These are phyloP conservation scores for Fragilariopsis cylindrus DNA, from an alignment of 108 stramenopile genomes.

Conservation along the genomic window DNA sequence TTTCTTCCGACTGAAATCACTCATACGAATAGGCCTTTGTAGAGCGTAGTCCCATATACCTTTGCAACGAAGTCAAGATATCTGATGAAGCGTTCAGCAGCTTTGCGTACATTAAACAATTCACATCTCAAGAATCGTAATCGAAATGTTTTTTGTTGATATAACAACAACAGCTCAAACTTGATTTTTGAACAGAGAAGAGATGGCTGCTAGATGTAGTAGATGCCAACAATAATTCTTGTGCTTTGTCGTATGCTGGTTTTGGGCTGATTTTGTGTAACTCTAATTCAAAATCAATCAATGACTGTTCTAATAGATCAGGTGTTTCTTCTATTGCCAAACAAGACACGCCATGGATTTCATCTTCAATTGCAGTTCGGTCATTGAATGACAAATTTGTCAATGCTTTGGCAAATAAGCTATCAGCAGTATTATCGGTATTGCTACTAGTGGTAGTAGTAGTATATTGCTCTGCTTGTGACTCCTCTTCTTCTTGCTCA, in stretches of 20 bases:
- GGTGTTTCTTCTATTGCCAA: conserved; percentile 13
- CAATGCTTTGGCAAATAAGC: background rate
- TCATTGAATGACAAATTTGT: conserved; percentile 13
- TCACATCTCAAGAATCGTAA: conserved; percentile 30
- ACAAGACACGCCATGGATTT: conserved; percentile 12
- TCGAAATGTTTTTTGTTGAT: conserved; percentile 28
- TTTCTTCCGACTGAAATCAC: conserved; percentile 26
- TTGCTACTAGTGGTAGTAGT: too few relatives aligned
- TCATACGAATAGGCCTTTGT: conserved; percentile 16
- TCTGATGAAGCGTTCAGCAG: conserved; percentile 20
- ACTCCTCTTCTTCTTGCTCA: too few relatives aligned
- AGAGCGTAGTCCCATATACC: conserved; percentile 29
- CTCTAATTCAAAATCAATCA: conserved; percentile 12
- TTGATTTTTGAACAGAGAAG: background rate
- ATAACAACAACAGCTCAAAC: conserved; percentile 14
- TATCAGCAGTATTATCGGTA: too few relatives aligned
- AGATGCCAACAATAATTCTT: background rate
- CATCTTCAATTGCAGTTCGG: conserved; percentile 14
- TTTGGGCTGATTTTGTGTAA: conserved; percentile 13
- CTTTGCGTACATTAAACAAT: conserved; percentile 11
- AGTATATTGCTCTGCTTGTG: too few relatives aligned
- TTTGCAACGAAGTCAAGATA: conserved; percentile 30
- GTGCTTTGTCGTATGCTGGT: conserved; percentile 21
- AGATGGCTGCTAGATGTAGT: background rate
- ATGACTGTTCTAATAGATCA: background rate